Percentiles rank a stretch among this genome's conserved stretches.
Evolutionary conservation across 257 asterid species (phyloP).

Genomic region (Marsdenia floribunda): DNA sequence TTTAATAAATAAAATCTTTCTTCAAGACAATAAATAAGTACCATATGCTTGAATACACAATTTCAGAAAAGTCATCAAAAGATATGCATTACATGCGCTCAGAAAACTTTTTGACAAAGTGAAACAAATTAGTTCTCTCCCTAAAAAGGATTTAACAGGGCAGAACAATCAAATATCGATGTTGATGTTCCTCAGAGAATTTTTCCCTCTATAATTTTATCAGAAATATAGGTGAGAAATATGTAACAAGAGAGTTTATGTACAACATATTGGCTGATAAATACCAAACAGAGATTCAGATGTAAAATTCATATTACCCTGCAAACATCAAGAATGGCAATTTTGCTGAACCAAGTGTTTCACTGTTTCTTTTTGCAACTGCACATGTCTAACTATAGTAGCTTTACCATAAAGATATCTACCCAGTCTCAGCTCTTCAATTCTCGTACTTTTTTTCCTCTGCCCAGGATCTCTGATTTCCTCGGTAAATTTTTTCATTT

Average conservation of each 20-base stretch:
- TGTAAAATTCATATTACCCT: conserved; percentile 2
- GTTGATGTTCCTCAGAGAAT: background rate
- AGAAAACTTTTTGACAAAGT: background rate
- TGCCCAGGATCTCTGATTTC: conserved; percentile 13
- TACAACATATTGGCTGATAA: background rate
- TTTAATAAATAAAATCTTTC: background rate
- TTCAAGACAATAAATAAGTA: background rate
- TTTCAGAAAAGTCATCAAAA: background rate
- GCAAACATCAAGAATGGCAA: conserved; percentile 15
- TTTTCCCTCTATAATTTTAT: background rate
- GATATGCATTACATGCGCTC: background rate
- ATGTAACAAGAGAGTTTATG: background rate
- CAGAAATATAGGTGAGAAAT: too few species aligned
- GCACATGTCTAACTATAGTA: conserved; percentile 20
- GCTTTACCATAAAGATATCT: conserved; percentile 11
- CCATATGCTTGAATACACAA: background rate
- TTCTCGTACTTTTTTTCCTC: conserved; percentile 6
- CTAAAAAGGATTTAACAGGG: background rate
- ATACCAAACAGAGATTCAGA: background rate
- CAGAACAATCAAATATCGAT: background rate
- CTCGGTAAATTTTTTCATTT: conserved; percentile 8
- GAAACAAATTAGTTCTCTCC: background rate
- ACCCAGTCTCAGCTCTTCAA: conserved; percentile 12
- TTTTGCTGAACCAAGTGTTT: conserved; percentile 35
- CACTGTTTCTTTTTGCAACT: conserved; percentile 30